phyloP scores from a whole-genome alignment of 805 yeast genomes.

The Monosporozyma unispora region DNA sequence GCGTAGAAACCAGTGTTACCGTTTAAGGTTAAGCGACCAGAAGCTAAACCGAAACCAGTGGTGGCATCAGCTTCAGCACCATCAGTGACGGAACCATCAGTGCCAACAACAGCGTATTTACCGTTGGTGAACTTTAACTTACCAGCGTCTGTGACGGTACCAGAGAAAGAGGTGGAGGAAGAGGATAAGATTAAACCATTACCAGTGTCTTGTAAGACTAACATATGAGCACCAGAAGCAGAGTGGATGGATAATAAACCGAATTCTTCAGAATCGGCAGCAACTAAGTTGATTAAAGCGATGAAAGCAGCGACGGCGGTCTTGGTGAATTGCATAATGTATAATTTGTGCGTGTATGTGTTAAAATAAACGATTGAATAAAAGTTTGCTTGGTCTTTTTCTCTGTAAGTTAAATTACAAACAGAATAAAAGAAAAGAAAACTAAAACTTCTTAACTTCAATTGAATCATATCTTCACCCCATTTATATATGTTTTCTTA shows the following conservation, averaged over 20 bases:
- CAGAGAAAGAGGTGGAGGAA: conserved; percentile 10
- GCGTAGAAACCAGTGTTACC: conserved; percentile 32
- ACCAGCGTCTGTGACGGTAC: conserved; percentile 30
- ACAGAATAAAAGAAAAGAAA: too few species aligned
- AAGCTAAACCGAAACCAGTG: conserved; percentile 33
- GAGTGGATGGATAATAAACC: conserved; percentile 31
- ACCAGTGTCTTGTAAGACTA: conserved; percentile 7
- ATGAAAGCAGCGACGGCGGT: conserved; percentile 18
- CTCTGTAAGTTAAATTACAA: too few species aligned
- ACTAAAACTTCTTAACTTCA: too few species aligned
- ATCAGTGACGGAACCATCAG: conserved; percentile 18
- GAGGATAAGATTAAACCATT: conserved; percentile 13
- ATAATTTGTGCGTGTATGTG: neutral
- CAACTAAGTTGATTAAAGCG: conserved; percentile 18
- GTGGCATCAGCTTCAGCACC: conserved; percentile 18
- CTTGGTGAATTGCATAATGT: conserved; percentile 6
- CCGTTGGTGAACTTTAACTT: conserved; percentile 24
- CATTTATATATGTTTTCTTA: too few species aligned
- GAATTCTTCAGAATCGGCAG: conserved; percentile 34
- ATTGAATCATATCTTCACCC: too few species aligned
- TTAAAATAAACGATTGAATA: neutral
- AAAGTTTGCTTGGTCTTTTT: too few species aligned
- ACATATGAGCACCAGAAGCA: conserved; percentile 18
- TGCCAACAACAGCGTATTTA: conserved; percentile 23
- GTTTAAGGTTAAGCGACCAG: conserved; percentile 32